Conservation (phyloP, 106 monocot species). For the Narthecium ossifragum region DNA sequence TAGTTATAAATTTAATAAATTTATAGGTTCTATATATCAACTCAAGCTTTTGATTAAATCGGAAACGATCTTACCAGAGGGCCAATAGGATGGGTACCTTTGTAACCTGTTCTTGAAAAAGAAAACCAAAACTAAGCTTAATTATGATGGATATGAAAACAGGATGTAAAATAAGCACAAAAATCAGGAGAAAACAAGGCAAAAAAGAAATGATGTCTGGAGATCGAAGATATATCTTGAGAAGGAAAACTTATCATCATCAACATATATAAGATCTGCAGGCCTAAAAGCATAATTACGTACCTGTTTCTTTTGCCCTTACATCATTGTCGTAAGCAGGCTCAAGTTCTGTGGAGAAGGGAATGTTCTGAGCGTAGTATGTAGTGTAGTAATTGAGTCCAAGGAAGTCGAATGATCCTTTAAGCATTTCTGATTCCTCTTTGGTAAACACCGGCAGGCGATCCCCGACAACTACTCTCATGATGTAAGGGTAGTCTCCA, state of each 20-base stretch:
- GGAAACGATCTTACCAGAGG: too few species aligned
- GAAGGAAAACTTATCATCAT: too few species aligned
- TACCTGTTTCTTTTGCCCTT: conserved; percentile 17
- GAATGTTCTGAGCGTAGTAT: conserved; percentile 9
- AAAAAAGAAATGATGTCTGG: too few species aligned
- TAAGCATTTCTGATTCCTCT: conserved; percentile 19
- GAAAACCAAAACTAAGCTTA: neutral
- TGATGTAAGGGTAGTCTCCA: conserved; percentile 32
- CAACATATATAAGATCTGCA: too few species aligned
- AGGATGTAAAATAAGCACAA: too few species aligned
- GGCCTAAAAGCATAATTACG: neutral
- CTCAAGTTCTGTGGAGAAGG: neutral
- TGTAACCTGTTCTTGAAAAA: neutral
- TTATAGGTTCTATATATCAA: too few species aligned
- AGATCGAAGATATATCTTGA: too few species aligned
- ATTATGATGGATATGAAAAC: neutral
- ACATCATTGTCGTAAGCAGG: conserved; percentile 17
- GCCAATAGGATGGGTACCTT: conserved; percentile 3
- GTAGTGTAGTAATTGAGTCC: conserved; percentile 43
- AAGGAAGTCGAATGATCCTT: conserved; percentile 39
- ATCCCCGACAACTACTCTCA: conserved; percentile 23
- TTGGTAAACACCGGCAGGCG: conserved; percentile 31
- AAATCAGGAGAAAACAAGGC: neutral
- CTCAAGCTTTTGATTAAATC: too few species aligned
- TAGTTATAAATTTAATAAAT: too few species aligned